Evolutionary conservation across 2,329 filamentous ascomycete genomes (phyloP).

Genomic region (Penicillium sclerotiorum): DNA sequence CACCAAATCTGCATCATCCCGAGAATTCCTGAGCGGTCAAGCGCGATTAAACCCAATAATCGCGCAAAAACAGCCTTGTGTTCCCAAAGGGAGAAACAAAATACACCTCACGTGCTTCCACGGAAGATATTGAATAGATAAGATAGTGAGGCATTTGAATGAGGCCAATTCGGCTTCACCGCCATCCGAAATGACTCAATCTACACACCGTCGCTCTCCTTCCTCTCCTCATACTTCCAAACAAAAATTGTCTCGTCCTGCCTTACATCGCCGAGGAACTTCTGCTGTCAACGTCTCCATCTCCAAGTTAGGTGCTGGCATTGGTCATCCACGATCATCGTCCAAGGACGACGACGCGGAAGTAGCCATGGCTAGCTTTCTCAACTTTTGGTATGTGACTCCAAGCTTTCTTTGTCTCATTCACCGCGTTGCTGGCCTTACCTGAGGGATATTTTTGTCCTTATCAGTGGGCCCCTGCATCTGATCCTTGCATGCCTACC

Average conservation of each 20-base stretch:
- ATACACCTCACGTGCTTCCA: slow-evolving; percentile 31
- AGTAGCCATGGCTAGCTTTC: slow-evolving; percentile 49
- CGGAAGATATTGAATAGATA: slow-evolving; percentile 16
- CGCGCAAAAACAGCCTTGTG: slow-evolving; percentile 24
- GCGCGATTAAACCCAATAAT: too few relatives aligned
- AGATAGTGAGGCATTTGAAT: slow-evolving; percentile 29
- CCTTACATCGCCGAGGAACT: slow-evolving; percentile 37
- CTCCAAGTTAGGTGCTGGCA: slow-evolving; percentile 36
- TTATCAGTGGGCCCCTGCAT: slow-evolving; percentile 25
- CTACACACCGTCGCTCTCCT: slow-evolving; percentile 36
- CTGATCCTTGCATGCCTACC: slow-evolving; percentile 19
- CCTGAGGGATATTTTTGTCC: slow-evolving; percentile 1
- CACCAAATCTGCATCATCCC: slow-evolving; percentile 1
- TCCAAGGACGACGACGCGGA: slow-evolving; percentile 34
- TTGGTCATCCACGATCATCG: slow-evolving; percentile 6
- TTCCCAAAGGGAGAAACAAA: slow-evolving; percentile 20
- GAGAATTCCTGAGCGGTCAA: slow-evolving; percentile 8
- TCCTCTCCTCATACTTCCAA: slow-evolving; percentile 37
- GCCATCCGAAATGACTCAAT: slow-evolving; percentile 43
- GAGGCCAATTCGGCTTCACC: slow-evolving; percentile 35
- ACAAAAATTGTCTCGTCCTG: slow-evolving; percentile 33
- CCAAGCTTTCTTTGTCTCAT: background rate
- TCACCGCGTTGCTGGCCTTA: background rate
- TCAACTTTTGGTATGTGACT: slow-evolving; percentile 50
- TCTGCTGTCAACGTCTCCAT: slow-evolving; percentile 34